These are phyloP conservation scores for Tolypocladium inflatum DNA, from an alignment of 2,329 filamentous ascomycete genomes.

Conservation along the genomic window DNA sequence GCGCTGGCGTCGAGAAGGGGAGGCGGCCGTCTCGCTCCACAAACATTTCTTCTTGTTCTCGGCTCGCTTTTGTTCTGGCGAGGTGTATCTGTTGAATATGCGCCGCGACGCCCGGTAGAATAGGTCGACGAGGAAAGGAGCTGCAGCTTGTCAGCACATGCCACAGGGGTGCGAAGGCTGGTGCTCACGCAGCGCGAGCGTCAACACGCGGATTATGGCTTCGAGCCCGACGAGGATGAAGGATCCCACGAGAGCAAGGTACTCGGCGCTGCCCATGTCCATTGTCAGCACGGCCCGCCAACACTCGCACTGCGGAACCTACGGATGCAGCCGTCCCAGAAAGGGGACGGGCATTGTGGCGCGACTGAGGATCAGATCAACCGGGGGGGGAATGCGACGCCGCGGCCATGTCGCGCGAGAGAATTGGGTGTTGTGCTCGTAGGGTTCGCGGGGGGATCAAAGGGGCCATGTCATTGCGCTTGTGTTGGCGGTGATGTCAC, in stretches of 20 bases:
- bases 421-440: background rate
- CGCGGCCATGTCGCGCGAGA: background rate
- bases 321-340: slow-evolving; percentile 43
- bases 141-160: slow-evolving; percentile 30
- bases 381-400: background rate
- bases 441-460: background rate
- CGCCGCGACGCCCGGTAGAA: slow-evolving; percentile 75
- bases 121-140: slow-evolving; percentile 69
- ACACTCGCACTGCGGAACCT: slow-evolving; percentile 16
- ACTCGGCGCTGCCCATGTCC: slow-evolving; percentile 56
- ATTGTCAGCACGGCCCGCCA: slow-evolving; percentile 1
- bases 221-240: slow-evolving; percentile 78
- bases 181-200: slow-evolving; percentile 71
- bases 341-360: slow-evolving; percentile 41
- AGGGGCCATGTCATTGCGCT: background rate
- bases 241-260: slow-evolving; percentile 76
- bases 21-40: slow-evolving; percentile 7
- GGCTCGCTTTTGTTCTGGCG: slow-evolving; percentile 57
- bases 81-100: slow-evolving; percentile 71
- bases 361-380: background rate
- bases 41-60: slow-evolving; percentile 57
- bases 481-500: slow-evolving; percentile 5
- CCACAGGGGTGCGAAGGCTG: background rate
- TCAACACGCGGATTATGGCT: slow-evolving; percentile 73
- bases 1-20: background rate